phyloP scores from a whole-genome alignment of 257 asterid species.

The Capsicum rhomboideum region DNA sequence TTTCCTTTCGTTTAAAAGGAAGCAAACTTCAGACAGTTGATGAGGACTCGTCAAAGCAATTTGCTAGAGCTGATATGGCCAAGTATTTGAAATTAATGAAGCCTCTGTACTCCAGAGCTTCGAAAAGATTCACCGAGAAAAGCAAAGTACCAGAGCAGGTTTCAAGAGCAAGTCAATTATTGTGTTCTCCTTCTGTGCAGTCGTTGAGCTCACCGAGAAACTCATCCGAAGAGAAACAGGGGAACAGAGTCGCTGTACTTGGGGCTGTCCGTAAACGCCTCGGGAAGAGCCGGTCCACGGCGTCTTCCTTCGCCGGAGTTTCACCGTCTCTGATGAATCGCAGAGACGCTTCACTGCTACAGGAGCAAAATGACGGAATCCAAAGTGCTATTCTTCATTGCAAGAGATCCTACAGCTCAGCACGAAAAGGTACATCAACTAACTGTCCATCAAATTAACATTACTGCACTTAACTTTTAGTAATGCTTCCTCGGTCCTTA shows the following conservation, averaged over 20 bases:
- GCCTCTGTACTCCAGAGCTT: conserved; percentile 41
- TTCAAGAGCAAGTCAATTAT: conserved; percentile 15
- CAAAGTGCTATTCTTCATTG: conserved; percentile 81
- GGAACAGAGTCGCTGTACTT: conserved; percentile 37
- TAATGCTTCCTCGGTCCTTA: too few relatives aligned
- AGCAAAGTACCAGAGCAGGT: conserved; percentile 11
- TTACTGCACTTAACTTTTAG: background rate
- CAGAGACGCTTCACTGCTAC: conserved; percentile 55
- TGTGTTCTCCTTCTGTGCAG: conserved; percentile 32
- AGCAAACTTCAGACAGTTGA: background rate
- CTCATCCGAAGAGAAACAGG: conserved; percentile 26
- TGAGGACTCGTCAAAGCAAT: conserved; percentile 19
- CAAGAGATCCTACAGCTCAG: conserved; percentile 59
- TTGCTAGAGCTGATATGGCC: conserved; percentile 22
- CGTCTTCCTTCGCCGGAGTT: conserved; percentile 24
- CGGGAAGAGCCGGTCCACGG: conserved; percentile 61
- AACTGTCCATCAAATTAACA: background rate
- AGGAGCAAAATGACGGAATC: conserved; percentile 36
- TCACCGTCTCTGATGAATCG: conserved; percentile 23
- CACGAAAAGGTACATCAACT: conserved; percentile 31
- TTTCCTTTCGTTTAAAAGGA: background rate
- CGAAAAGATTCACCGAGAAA: conserved; percentile 35
- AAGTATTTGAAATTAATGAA: conserved; percentile 55
- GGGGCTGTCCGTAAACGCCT: conserved; percentile 37
- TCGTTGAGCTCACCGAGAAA: conserved; percentile 32